Conservation (phyloP, 2,329 filamentous ascomycete genomes). For the Coniochaeta ligniaria region DNA sequence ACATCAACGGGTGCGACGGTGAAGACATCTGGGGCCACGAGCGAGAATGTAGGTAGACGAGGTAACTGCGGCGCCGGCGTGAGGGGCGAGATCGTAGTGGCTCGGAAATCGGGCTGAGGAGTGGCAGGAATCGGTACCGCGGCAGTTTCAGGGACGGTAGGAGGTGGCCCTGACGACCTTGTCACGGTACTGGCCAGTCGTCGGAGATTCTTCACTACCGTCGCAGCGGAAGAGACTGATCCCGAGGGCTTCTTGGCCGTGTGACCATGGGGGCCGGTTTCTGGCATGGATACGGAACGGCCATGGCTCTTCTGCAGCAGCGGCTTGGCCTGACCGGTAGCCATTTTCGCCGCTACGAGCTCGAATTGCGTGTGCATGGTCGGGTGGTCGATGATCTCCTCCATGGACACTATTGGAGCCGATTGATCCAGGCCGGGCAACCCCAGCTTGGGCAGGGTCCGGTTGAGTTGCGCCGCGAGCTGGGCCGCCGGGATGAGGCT, state of each 20-base stretch:
- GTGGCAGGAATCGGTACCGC: background rate
- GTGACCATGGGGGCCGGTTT: background rate
- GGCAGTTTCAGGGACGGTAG: background rate
- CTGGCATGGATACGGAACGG: background rate
- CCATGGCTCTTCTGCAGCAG: background rate
- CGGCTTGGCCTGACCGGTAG: background rate
- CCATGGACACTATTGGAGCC: constrained; percentile 31
- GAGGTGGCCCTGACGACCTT: background rate
- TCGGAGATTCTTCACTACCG: constrained; percentile 12
- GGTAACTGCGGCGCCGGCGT: constrained; percentile 10
- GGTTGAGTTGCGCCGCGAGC: constrained; percentile 37
- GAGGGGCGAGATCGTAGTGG: constrained; percentile 4
- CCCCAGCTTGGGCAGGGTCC: constrained; percentile 27
- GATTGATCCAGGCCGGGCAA: constrained; percentile 25
- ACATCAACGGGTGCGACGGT: constrained; percentile 2
- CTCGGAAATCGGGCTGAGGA: background rate
- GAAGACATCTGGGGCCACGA: constrained; percentile 12
- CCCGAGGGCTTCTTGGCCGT: constrained; percentile 11
- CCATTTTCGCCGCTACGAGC: constrained; percentile 23
- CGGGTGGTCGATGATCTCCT: constrained; percentile 42
- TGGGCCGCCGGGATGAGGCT: constrained; percentile 40
- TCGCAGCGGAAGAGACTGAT: constrained; percentile 8
- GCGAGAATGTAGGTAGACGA: constrained; percentile 7
- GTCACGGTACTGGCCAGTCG: constrained; percentile 16
- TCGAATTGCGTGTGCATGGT: constrained; percentile 43